These are phyloP conservation scores for Mucor indicus DNA, from an alignment of 371 early-diverging fungal genomes.

Conservation along the genomic window DNA sequence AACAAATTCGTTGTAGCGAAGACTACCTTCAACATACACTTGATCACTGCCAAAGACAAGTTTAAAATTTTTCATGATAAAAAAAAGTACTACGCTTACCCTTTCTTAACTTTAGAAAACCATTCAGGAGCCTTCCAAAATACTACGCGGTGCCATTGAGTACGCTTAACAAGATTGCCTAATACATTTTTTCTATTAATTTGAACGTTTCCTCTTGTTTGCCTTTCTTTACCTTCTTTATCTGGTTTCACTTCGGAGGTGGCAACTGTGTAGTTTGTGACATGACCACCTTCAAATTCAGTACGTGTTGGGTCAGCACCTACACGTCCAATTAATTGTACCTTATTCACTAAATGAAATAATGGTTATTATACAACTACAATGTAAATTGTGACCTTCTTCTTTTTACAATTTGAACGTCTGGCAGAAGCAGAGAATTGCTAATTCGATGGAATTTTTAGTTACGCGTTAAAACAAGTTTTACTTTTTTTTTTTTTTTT, in stretches of 20 bases:
- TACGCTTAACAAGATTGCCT: slow-evolving; percentile 57
- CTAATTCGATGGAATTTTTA: slow-evolving; percentile 9
- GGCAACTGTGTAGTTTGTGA: slow-evolving; percentile 56
- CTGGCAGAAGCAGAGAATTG: slow-evolving; percentile 25
- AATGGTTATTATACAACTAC: not conserved
- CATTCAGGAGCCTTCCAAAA: slow-evolving; percentile 47
- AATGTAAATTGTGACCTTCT: too few species aligned
- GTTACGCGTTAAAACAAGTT: not conserved
- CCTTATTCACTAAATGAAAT: slow-evolving; percentile 43
- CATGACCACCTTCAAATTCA: slow-evolving; percentile 36
- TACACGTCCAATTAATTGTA: slow-evolving; percentile 54
- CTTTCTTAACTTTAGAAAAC: slow-evolving; percentile 52
- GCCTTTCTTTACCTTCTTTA: slow-evolving; percentile 39
- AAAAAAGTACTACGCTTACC: too few species aligned
- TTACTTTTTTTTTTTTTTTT: not conserved
- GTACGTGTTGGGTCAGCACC: slow-evolving; percentile 48
- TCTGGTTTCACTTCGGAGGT: slow-evolving; percentile 56
- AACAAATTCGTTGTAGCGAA: slow-evolving; percentile 58
- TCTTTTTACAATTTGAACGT: slow-evolving; percentile 24
- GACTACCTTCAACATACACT: slow-evolving; percentile 60
- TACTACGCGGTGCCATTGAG: slow-evolving; percentile 61
- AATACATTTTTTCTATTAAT: not conserved
- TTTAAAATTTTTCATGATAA: too few species aligned
- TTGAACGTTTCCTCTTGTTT: not conserved
- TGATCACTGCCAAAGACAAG: slow-evolving; percentile 48